Conservation (phyloP, 495 filamentous ascomycete genomes). For the Penicillium soppii region DNA sequence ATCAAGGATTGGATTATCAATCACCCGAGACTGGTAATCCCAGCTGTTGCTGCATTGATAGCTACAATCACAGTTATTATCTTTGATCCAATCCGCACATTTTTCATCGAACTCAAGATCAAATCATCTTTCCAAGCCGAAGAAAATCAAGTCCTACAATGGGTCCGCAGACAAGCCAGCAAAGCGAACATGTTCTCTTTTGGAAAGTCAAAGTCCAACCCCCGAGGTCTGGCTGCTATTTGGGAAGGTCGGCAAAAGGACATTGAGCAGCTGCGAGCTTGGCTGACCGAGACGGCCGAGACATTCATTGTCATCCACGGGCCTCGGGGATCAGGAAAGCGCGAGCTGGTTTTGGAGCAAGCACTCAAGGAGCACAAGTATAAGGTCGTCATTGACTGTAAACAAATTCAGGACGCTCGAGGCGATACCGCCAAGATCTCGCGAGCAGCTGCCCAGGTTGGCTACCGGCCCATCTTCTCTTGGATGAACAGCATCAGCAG, state of each 20-base stretch:
- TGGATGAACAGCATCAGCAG: conserved; percentile 96
- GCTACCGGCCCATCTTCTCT: conserved; percentile 90
- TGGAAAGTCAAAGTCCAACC: conserved; percentile 53
- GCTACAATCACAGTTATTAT: conserved; percentile 85
- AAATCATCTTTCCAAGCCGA: conserved; percentile 71
- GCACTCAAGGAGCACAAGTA: conserved; percentile 73
- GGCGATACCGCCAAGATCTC: conserved; percentile 87
- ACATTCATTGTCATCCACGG: conserved; percentile 96
- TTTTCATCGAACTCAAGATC: conserved; percentile 86
- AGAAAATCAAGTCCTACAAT: conserved; percentile 68
- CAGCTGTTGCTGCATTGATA: conserved; percentile 72
- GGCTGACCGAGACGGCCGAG: conserved; percentile 81
- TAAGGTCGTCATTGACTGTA: conserved; percentile 90
- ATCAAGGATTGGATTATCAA: conserved; percentile 86
- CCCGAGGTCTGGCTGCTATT: conserved; percentile 71
- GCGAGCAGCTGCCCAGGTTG: conserved; percentile 78
- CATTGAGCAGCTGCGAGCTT: conserved; percentile 78
- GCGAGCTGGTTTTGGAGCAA: conserved; percentile 81
- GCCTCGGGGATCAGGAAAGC: conserved; percentile 87
- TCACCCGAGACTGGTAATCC: conserved; percentile 88
- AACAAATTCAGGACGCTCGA: conserved; percentile 85
- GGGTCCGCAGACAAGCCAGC: conserved; percentile 77
- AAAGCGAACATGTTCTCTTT: conserved; percentile 64
- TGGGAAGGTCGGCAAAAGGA: conserved; percentile 84
- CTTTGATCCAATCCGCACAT: conserved; percentile 90